Conservation (phyloP, 805 yeast species). For the Metschnikowia proteae region DNA sequence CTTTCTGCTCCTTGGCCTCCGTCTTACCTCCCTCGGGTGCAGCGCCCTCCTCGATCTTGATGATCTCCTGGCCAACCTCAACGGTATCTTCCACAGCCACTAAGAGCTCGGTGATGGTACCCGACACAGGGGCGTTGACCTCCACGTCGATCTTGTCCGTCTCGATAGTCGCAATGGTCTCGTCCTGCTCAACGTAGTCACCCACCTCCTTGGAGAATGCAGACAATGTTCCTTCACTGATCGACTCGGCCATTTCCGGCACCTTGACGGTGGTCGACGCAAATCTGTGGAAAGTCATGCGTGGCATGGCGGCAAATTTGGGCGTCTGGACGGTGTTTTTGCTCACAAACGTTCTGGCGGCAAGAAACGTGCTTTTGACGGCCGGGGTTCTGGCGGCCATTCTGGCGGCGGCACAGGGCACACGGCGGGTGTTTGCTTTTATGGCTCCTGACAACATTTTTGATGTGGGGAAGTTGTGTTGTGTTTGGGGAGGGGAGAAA, state of each 20-base stretch:
- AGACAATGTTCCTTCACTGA: conserved; percentile 92
- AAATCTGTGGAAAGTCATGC: conserved; percentile 32
- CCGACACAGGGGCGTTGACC: conserved; percentile 90
- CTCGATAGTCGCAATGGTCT: conserved; percentile 92
- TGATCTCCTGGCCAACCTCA: conserved; percentile 89
- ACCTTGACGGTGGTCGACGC: conserved; percentile 66
- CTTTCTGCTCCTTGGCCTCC: conserved; percentile 25
- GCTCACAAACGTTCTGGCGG: conserved; percentile 20
- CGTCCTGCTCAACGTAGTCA: conserved; percentile 82
- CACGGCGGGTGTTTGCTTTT: conserved; percentile 28
- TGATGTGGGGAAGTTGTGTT: background rate
- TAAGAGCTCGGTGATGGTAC: conserved; percentile 80
- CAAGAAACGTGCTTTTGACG: conserved; percentile 12
- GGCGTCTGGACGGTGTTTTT: conserved; percentile 1
- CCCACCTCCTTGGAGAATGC: conserved; percentile 71
- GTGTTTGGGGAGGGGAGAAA: background rate
- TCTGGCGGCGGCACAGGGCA: conserved; percentile 17
- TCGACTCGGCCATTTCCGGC: conserved; percentile 98
- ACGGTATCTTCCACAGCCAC: conserved; percentile 89
- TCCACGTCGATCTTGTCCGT: conserved; percentile 98
- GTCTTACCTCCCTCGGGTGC: conserved; percentile 28
- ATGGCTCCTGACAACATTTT: conserved; percentile 35
- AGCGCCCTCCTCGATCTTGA: conserved; percentile 71
- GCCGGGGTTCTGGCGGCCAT: conserved; percentile 3
- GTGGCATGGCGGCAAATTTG: conserved; percentile 10